A percentile compares a stretch with the other conserved stretches of the same genome.
These are phyloP conservation scores for Pugionium dolabratum DNA, from an alignment of 345 rosid genomes.

Conservation along the genomic window DNA sequence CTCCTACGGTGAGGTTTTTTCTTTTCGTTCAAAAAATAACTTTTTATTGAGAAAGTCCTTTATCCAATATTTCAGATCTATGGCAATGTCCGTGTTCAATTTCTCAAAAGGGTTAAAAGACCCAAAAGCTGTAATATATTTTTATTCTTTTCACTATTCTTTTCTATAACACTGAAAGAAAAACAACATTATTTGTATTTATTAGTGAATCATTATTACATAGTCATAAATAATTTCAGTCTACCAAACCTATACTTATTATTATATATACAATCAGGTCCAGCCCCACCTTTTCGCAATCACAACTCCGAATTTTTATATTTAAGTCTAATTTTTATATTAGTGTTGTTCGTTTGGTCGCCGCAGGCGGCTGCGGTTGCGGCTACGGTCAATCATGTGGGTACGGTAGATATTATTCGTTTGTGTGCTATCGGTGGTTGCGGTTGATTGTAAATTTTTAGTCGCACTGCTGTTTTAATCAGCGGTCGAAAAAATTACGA, in stretches of 20 bases:
- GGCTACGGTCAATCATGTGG: no score
- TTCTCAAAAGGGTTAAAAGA: no score
- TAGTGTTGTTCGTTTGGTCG: no score
- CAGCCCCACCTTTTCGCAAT: background rate
- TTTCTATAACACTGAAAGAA: background rate
- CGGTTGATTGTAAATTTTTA: no score
- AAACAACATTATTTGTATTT: background rate
- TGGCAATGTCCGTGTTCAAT: slow-evolving; percentile 8
- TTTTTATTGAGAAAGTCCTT: no score
- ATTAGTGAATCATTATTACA: background rate
- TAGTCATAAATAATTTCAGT: slow-evolving; percentile 3
- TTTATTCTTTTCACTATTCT: background rate
- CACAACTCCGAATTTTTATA: slow-evolving; percentile 1
- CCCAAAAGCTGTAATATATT: no score
- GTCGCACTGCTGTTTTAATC: no score
- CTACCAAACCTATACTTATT: slow-evolving; percentile 12
- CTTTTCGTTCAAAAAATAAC: no score
- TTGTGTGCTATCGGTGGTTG: no score
- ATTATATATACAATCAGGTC: background rate
- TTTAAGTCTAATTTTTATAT: background rate
- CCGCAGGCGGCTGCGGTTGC: no score
- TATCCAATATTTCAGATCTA: slow-evolving; percentile 1
- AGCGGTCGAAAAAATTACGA: no score
- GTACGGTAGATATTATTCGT: no score
- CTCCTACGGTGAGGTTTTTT: background rate